Conservation (phyloP, 345 rosid genomes). For the Eucalyptus decipiens region DNA sequence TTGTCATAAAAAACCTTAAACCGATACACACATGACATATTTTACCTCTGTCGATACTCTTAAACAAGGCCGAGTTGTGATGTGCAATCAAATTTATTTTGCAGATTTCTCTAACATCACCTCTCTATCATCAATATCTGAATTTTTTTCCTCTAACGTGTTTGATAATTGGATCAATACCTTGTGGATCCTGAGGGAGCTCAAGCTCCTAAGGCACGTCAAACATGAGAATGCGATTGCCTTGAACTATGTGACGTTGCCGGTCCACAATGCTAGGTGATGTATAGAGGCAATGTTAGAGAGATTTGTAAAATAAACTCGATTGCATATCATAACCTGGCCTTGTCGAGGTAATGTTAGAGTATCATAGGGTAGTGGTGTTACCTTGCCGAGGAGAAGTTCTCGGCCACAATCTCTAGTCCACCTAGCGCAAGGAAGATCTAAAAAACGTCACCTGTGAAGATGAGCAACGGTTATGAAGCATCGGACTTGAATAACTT, state of each 20-base stretch:
- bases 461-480: not conserved
- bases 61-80: not conserved
- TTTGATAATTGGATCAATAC: conserved; percentile 55
- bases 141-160: conserved; percentile 11
- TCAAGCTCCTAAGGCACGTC: conserved; percentile 66
- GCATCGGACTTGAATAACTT: not conserved
- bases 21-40: not conserved
- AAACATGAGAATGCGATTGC: not conserved
- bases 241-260: not conserved
- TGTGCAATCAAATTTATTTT: too few species aligned
- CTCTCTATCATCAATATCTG: not conserved
- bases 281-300: not conserved
- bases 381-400: not conserved
- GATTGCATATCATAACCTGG: not conserved
- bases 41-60: not conserved
- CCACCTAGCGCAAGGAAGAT: not conserved
- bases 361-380: not conserved
- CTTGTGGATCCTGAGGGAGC: conserved; percentile 55
- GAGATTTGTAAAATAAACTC: not conserved
- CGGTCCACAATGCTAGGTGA: not conserved
- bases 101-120: not conserved
- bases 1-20: not conserved
- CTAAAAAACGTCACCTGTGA: not conserved
- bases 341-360: not conserved
- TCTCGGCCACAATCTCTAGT: not conserved